phyloP scores from a whole-genome alignment of 1,284 basidiomycete species.

The Albatrellus sp. region DNA sequence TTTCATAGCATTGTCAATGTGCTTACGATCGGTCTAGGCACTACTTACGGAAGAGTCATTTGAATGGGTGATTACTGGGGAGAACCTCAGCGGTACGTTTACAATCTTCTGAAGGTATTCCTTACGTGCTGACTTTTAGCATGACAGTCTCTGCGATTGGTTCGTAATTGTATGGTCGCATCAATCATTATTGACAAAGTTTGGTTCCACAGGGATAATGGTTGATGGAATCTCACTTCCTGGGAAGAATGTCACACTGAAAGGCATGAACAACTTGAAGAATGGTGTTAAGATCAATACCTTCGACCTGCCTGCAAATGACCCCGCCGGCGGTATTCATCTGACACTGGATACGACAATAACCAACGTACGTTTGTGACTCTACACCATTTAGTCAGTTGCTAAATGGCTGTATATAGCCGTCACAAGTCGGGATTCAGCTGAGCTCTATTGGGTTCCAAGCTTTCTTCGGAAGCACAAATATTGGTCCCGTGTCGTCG shows the following conservation, averaged over 20 bases:
- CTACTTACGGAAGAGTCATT: constrained; percentile 60
- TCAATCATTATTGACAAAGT: not conserved
- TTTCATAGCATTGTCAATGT: not conserved
- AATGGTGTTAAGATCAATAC: constrained; percentile 52
- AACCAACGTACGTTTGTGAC: constrained; percentile 35
- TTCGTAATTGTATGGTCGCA: constrained; percentile 13
- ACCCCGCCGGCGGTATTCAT: constrained; percentile 66
- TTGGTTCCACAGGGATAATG: constrained; percentile 30
- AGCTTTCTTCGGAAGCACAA: constrained; percentile 38
- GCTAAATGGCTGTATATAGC: constrained; percentile 24
- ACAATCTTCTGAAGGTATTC: not conserved
- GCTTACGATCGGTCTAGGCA: constrained; percentile 18
- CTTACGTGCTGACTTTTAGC: constrained; percentile 2
- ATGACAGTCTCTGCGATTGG: constrained; percentile 41
- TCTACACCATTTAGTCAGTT: not conserved
- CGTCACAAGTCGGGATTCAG: constrained; percentile 67
- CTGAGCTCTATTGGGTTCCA: constrained; percentile 53
- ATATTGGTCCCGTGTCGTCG: constrained; percentile 51
- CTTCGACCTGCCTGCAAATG: constrained; percentile 65
- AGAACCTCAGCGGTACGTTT: constrained; percentile 44
- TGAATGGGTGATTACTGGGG: constrained; percentile 62
- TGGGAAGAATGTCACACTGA: constrained; percentile 52
- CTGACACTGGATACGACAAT: constrained; percentile 53
- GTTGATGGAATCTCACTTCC: constrained; percentile 44
- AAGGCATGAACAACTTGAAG: constrained; percentile 63